These are phyloP conservation scores for Penicillium sclerotiorum DNA, from an alignment of 2,329 filamentous ascomycete genomes.

Conservation along the genomic window DNA sequence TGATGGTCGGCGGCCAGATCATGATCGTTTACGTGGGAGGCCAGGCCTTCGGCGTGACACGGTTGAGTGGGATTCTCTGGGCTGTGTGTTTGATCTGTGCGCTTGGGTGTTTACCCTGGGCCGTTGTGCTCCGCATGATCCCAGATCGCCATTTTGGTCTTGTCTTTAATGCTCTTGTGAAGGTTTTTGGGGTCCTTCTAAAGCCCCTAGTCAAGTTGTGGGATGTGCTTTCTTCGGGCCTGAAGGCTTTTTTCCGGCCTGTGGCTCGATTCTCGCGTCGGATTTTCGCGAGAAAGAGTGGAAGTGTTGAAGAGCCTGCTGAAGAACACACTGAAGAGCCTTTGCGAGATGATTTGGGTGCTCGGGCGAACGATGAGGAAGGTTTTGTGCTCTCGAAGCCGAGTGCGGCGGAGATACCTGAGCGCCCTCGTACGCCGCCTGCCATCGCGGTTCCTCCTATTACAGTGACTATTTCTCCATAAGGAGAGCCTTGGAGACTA, in stretches of 20 bases:
- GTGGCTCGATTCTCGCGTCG: slow-evolving; percentile 29
- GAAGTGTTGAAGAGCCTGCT: slow-evolving; percentile 5
- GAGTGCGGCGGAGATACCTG: slow-evolving; percentile 12
- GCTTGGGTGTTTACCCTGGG: slow-evolving; percentile 80
- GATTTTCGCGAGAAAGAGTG: slow-evolving; percentile 11
- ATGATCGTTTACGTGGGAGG: slow-evolving; percentile 90
- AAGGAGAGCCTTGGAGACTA: not conserved
- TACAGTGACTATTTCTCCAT: slow-evolving; percentile 41
- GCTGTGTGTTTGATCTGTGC: slow-evolving; percentile 83
- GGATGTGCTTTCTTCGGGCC: slow-evolving; percentile 29
- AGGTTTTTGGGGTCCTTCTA: slow-evolving; percentile 57
- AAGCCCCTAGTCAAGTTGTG: slow-evolving; percentile 39
- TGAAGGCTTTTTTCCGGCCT: slow-evolving; percentile 26
- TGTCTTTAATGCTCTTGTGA: slow-evolving; percentile 54
- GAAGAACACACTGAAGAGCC: slow-evolving; percentile 19
- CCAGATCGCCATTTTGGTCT: slow-evolving; percentile 65
- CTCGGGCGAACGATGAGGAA: slow-evolving; percentile 11
- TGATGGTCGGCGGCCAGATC: slow-evolving; percentile 88
- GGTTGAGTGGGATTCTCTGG: slow-evolving; percentile 77
- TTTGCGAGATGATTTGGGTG: slow-evolving; percentile 16
- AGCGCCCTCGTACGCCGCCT: slow-evolving; percentile 25
- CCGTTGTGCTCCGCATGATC: slow-evolving; percentile 76
- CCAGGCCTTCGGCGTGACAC: slow-evolving; percentile 72
- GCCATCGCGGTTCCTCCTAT: slow-evolving; percentile 39
- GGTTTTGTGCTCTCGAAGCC: slow-evolving; percentile 2